Evolutionary conservation across 345 rosid genomes (phyloP), one percentile per base, ranked within the genome.

Genomic region (Populus nigra): DNA sequence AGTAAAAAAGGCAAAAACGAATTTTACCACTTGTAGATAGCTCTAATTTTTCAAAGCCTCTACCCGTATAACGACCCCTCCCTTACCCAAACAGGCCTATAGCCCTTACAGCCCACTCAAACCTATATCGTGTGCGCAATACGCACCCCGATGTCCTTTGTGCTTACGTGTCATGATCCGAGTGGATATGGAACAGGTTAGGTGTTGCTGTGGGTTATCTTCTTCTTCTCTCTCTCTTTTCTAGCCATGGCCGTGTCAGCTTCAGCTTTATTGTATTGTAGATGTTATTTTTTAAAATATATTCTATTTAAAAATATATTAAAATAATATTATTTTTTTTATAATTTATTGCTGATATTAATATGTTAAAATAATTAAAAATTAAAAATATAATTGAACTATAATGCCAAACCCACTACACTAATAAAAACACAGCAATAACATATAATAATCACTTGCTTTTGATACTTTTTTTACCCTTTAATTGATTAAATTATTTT

Each of bases 161-260:
- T 16, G 31, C 23, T 7, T 33, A 61, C 75, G 75, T 71, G 80
- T 39, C 73, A 2, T 4, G 49, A 45, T 3, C 15, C n/a, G 36
- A 39, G 10, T 27, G 70, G 74, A 3, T 41, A 13, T 0, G 25
- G 65, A 18, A 45, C 35, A 71, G 18, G 47, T 71, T 71, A 45
- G 69, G 43, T 22, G 33, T 7, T 27, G 66, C n/a, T 6, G 41
- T 29, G 39, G 9, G 11, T 5, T 33, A 33, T 33, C 36, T 33
- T 33, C 35, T 33, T 18, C 43, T 45, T 29, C 27, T 29, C 27
- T 16, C 33, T 25, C 25, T 25, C 25, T 25, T 25, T 63, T 5
- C 10, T 27, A 31, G 71, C 76, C 49, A 49, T 76, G 65, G 71
- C 79, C 38, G 50, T 80, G 82, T 80, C 79, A 68, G 82, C 76